A percentile compares a stretch with the other conserved stretches of the same genome.
Conservation (phyloP, 2,329 filamentous ascomycete species). For the Alternaria gaisen region DNA sequence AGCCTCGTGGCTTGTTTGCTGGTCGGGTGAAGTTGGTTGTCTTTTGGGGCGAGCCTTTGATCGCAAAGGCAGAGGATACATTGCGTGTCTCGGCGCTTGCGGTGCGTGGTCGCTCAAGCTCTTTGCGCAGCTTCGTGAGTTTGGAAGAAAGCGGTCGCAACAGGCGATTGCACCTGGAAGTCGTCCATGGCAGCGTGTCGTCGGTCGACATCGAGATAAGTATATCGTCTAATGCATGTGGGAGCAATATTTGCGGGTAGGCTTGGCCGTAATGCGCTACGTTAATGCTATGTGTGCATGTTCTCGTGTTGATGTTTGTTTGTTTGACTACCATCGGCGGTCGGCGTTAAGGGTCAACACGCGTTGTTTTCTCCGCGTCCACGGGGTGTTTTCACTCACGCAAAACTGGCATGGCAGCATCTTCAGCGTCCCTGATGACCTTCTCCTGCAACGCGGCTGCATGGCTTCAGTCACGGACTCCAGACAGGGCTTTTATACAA, state of each 20-base stretch:
- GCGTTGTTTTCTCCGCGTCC: conserved; percentile 5
- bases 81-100: conserved; percentile 31
- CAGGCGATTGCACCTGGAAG: conserved; percentile 54
- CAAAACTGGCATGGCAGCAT: background rate
- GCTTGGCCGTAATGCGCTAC: conserved; percentile 10
- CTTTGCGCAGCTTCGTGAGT: conserved; percentile 51
- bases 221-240: conserved; percentile 31
- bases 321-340: conserved; percentile 28
- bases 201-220: conserved; percentile 40
- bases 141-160: conserved; percentile 54
- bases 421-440: background rate
- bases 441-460: background rate
- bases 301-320: conserved; percentile 14
- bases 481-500: background rate
- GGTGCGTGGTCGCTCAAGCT: conserved; percentile 36
- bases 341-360: conserved; percentile 23
- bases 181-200: conserved; percentile 52
- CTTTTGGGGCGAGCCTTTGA: conserved; percentile 37
- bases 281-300: conserved; percentile 15
- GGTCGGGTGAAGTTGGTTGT: conserved; percentile 38
- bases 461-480: background rate
- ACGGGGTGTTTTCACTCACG: background rate
- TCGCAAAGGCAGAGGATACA: conserved; percentile 33
- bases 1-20: conserved; percentile 41
- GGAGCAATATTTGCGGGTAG: background rate